Evolutionary conservation across 2,329 filamentous ascomycete genomes (phyloP).

Genomic region (Aspergillus pseudoterreus): DNA sequence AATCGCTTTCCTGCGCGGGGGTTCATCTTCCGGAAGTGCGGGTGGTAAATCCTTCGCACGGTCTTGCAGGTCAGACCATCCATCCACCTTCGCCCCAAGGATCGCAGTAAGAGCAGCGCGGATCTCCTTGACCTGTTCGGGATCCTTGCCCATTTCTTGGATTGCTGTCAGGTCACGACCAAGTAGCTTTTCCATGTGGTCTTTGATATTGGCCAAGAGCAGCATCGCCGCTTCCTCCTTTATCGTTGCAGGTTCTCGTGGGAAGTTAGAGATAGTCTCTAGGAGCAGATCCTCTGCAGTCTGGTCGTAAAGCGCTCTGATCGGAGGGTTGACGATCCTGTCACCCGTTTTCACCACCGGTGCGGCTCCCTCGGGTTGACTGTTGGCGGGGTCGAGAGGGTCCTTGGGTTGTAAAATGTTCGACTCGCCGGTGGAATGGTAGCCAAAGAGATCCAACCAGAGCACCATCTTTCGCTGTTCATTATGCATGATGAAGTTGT

Average conservation of each 20-base stretch:
- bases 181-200: conserved; percentile 46
- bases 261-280: conserved; percentile 44
- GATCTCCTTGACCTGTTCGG: conserved; percentile 43
- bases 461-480: conserved; percentile 63
- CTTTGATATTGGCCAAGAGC: conserved; percentile 46
- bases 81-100: conserved; percentile 43
- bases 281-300: conserved; percentile 42
- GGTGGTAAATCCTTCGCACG: conserved; percentile 34
- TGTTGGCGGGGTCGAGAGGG: conserved; percentile 35
- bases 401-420: conserved; percentile 44
- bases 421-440: conserved; percentile 46
- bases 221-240: conserved; percentile 47
- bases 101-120: conserved; percentile 42
- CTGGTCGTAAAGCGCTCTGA: conserved; percentile 40
- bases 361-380: conserved; percentile 36
- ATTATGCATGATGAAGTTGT: conserved; percentile 64
- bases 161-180: conserved; percentile 42
- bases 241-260: conserved; percentile 40
- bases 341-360: conserved; percentile 42
- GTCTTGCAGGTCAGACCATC: conserved; percentile 41
- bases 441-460: conserved; percentile 63
- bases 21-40: conserved; percentile 32
- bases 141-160: conserved; percentile 44
- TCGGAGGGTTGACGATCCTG: conserved; percentile 39
- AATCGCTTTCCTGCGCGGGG: conserved; percentile 39